Conservation (phyloP, 2,329 filamentous ascomycete genomes). For the Hypoxylon sp. region DNA sequence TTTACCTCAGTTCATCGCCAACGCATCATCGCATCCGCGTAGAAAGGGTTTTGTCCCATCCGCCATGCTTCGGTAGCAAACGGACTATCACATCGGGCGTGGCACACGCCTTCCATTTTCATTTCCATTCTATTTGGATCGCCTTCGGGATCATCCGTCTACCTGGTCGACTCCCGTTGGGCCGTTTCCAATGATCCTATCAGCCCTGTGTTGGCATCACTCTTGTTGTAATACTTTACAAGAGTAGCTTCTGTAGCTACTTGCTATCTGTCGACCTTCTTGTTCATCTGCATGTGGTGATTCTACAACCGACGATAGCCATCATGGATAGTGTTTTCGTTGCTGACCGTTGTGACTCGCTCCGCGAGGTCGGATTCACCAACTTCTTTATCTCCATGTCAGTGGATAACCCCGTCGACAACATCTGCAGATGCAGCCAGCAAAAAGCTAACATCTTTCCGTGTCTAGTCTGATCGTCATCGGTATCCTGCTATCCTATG, state of each 20-base stretch:
- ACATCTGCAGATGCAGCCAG: not conserved
- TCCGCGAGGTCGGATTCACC: conserved; percentile 67
- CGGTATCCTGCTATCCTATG: conserved; percentile 91
- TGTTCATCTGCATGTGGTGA: conserved; percentile 1
- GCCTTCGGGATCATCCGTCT: conserved; percentile 32
- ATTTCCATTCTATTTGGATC: conserved; percentile 34
- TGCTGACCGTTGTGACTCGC: conserved; percentile 64
- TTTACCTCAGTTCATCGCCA: conserved; percentile 19
- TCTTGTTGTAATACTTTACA: conserved; percentile 16
- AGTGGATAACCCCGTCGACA: conserved; percentile 41
- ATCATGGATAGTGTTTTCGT: conserved; percentile 55
- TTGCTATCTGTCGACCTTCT: not conserved
- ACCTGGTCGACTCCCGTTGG: conserved; percentile 22
- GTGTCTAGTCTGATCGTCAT: conserved; percentile 77
- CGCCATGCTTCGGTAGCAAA: conserved; percentile 45
- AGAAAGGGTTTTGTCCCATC: conserved; percentile 25
- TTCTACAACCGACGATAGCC: conserved; percentile 14
- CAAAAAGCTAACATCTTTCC: conserved; percentile 42
- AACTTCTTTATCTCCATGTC: conserved; percentile 72
- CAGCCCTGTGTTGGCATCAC: conserved; percentile 10
- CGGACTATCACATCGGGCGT: conserved; percentile 31
- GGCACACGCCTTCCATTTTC: conserved; percentile 29
- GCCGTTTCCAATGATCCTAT: conserved; percentile 17
- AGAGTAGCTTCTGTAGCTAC: conserved; percentile 7
- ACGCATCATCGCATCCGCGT: conserved; percentile 23